Evolutionary conservation across 1,284 basidiomycete species (phyloP).

Genomic region (Cryptococcus sp.): DNA sequence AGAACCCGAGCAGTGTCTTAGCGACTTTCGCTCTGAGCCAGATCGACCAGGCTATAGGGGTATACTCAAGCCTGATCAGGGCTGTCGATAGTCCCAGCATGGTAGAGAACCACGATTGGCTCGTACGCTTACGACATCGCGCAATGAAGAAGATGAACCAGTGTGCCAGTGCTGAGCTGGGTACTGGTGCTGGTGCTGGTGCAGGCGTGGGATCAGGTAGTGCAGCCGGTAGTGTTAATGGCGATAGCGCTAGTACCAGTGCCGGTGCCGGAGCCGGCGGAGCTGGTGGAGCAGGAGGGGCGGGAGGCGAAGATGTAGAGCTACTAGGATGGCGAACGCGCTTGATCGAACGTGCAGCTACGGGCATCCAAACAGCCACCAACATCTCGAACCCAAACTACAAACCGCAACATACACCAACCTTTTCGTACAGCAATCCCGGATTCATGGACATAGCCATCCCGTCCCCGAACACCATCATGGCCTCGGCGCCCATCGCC

Average conservation of each 20-base stretch:
- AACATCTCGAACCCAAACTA: slow-evolving; percentile 13
- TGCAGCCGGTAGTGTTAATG: not conserved
- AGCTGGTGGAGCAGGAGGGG: not conserved
- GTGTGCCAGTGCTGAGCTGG: not conserved
- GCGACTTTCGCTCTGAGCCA: slow-evolving; percentile 28
- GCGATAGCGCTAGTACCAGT: not conserved
- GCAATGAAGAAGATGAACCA: slow-evolving; percentile 17
- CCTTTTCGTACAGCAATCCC: not conserved
- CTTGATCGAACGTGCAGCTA: slow-evolving; percentile 28
- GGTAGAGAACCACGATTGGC: slow-evolving; percentile 34
- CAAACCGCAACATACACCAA: not conserved
- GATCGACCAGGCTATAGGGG: slow-evolving; percentile 27
- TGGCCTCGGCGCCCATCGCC: slow-evolving; percentile 1
- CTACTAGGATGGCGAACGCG: slow-evolving; percentile 36
- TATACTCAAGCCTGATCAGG: slow-evolving; percentile 27
- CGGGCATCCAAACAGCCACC: slow-evolving; percentile 13
- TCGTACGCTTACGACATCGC: slow-evolving; percentile 24
- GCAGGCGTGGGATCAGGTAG: not conserved
- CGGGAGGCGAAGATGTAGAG: slow-evolving; percentile 23
- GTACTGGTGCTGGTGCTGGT: too few species aligned
- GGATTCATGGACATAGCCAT: not conserved
- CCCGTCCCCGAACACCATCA: too few species aligned
- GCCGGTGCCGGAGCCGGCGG: not conserved
- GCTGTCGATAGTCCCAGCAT: slow-evolving; percentile 22
- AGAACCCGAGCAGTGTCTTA: slow-evolving; percentile 28